phyloP scores from a whole-genome alignment of 1,284 basidiomycete genomes.

The Ustilago esculenta region DNA sequence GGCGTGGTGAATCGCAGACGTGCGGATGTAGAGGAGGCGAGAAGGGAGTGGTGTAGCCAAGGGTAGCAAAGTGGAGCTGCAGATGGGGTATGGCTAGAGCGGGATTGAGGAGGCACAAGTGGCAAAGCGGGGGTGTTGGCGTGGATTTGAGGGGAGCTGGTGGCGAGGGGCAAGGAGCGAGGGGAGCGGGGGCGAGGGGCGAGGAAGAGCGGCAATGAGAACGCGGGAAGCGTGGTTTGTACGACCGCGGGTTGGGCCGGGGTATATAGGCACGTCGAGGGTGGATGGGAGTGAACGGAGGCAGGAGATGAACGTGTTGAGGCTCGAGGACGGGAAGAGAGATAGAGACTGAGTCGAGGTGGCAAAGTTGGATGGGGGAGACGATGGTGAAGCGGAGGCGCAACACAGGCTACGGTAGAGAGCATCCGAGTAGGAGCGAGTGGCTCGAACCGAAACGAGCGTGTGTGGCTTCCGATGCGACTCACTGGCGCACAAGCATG shows the following conservation, averaged over 20 bases:
- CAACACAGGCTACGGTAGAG: neutral
- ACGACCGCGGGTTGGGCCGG: conserved; percentile 1
- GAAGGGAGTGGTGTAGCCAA: too few species aligned
- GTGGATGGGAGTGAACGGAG: neutral
- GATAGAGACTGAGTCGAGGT: neutral
- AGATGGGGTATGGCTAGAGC: neutral
- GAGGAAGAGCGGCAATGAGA: too few species aligned
- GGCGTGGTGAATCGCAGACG: too few species aligned
- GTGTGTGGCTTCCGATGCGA: conserved; percentile 10
- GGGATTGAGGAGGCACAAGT: neutral
- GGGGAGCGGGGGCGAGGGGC: too few species aligned
- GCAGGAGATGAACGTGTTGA: neutral
- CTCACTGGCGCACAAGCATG: conserved; percentile 16
- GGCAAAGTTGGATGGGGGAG: neutral
- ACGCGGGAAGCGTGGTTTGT: neutral
- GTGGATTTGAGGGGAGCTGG: too few species aligned
- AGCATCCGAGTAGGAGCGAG: neutral
- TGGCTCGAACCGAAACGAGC: conserved; percentile 10
- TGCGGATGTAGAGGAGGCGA: too few species aligned
- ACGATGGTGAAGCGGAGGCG: neutral
- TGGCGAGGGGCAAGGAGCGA: neutral
- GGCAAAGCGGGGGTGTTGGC: too few species aligned
- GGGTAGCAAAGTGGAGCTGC: too few species aligned
- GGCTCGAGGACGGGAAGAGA: neutral
- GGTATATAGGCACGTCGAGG: conserved; percentile 6